Conservation (phyloP, 495 filamentous ascomycete species). For the Aspergillus cavernicola region DNA sequence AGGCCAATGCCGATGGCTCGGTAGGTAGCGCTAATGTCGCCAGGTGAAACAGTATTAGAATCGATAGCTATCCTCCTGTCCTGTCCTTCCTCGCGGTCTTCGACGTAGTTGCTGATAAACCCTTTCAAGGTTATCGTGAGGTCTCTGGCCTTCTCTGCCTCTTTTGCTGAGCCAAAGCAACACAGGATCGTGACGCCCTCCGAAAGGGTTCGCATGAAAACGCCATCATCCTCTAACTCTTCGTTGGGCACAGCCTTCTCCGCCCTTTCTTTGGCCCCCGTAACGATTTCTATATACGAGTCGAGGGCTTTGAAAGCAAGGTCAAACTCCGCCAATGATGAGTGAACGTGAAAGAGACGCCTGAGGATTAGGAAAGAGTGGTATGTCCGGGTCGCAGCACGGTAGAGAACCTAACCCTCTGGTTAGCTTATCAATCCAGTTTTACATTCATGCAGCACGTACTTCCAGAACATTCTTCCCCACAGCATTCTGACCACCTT, state of each 20-base stretch:
- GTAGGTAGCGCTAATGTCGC: slow-evolving; percentile 64
- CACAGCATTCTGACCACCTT: slow-evolving; percentile 68
- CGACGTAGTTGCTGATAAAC: slow-evolving; percentile 52
- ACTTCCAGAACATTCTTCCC: slow-evolving; percentile 70
- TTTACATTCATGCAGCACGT: slow-evolving; percentile 25
- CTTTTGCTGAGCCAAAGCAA: slow-evolving; percentile 67
- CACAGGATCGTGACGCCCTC: slow-evolving; percentile 79
- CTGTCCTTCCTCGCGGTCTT: slow-evolving; percentile 32
- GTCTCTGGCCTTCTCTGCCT: slow-evolving; percentile 71
- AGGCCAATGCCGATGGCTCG: slow-evolving; percentile 77
- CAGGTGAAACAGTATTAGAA: slow-evolving; percentile 43
- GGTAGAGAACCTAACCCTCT: slow-evolving; percentile 64
- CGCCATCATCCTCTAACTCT: slow-evolving; percentile 72
- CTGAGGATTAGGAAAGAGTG: slow-evolving; percentile 86
- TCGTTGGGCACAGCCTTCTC: slow-evolving; percentile 75
- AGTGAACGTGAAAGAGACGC: slow-evolving; percentile 84
- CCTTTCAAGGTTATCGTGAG: slow-evolving; percentile 62
- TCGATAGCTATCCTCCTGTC: slow-evolving; percentile 21
- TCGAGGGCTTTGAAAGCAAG: slow-evolving; percentile 82
- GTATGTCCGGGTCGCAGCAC: slow-evolving; percentile 85
- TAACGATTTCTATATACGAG: slow-evolving; percentile 83
- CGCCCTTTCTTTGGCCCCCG: slow-evolving; percentile 72
- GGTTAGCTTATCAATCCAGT: neutral
- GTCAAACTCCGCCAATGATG: slow-evolving; percentile 80
- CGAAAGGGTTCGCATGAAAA: slow-evolving; percentile 67